These are phyloP conservation scores for Pisolithus tinctorius DNA, from an alignment of 768 basidiomycete genomes.

Conservation along the genomic window DNA sequence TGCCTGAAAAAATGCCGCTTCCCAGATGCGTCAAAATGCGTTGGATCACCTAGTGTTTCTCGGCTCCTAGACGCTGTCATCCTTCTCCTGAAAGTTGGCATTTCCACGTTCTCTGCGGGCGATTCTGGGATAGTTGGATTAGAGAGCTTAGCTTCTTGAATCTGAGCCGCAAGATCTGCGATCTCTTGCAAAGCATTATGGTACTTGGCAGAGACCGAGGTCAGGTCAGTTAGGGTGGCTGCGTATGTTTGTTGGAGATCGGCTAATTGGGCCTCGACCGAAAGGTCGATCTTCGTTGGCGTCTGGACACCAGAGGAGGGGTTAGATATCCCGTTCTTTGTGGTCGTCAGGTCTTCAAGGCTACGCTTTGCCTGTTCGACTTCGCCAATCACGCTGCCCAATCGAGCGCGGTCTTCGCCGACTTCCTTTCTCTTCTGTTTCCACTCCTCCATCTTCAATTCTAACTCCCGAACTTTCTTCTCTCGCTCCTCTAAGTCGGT, in stretches of 20 bases:
- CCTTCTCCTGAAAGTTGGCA: slow-evolving; percentile 43
- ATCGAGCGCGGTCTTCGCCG: slow-evolving; percentile 55
- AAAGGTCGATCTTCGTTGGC: slow-evolving; percentile 29
- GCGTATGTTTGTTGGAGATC: slow-evolving; percentile 78
- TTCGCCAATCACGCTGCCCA: slow-evolving; percentile 62
- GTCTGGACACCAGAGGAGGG: slow-evolving; percentile 23
- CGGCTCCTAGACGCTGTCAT: slow-evolving; percentile 43
- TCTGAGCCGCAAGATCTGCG: slow-evolving; percentile 86
- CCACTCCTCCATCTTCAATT: slow-evolving; percentile 74
- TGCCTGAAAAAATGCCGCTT: slow-evolving; percentile 82
- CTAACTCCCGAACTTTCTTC: slow-evolving; percentile 64
- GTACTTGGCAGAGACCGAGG: slow-evolving; percentile 75
- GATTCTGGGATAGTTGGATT: slow-evolving; percentile 40
- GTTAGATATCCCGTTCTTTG: slow-evolving; percentile 26
- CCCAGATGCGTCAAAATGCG: slow-evolving; percentile 43
- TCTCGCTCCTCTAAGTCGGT: slow-evolving; percentile 83
- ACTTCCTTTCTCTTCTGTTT: slow-evolving; percentile 64
- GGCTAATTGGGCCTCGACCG: slow-evolving; percentile 55
- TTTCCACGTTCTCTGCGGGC: slow-evolving; percentile 38
- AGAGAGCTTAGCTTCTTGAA: slow-evolving; percentile 76
- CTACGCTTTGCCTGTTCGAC: slow-evolving; percentile 65
- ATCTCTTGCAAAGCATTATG: slow-evolving; percentile 87
- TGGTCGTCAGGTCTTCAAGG: slow-evolving; percentile 41
- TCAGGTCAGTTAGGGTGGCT: slow-evolving; percentile 73
- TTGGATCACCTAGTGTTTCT: slow-evolving; percentile 39